Conservation (phyloP, 495 filamentous ascomycete genomes). For the Aspergillus carlsbadensis region DNA sequence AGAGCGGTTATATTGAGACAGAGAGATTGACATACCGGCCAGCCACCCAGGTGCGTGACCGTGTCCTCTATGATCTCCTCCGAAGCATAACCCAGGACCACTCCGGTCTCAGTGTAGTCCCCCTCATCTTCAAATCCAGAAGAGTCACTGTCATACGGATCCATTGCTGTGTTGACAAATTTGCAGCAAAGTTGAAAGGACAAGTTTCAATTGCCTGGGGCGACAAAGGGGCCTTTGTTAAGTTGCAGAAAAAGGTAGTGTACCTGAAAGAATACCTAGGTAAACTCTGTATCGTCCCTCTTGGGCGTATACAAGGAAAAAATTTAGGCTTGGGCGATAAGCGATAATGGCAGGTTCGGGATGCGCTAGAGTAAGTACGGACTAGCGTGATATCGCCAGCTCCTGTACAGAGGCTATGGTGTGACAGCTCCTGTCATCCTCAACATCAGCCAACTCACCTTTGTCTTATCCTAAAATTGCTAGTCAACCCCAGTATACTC, state of each 20-base stretch:
- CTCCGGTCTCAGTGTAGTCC: constrained; percentile 79
- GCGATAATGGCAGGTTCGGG: constrained; percentile 16
- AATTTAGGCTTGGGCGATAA: constrained; percentile 21
- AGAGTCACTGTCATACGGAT: constrained; percentile 77
- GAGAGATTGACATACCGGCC: constrained; percentile 63
- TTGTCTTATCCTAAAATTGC: neutral
- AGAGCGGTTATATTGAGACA: neutral
- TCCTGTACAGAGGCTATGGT: neutral
- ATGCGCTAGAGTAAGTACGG: constrained; percentile 7
- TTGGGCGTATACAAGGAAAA: constrained; percentile 14
- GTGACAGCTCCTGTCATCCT: neutral
- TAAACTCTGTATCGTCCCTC: neutral
- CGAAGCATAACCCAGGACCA: constrained; percentile 88
- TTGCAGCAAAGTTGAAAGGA: neutral
- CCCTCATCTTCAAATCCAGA: constrained; percentile 58
- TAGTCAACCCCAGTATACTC: neutral
- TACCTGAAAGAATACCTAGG: neutral
- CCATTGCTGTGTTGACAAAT: constrained; percentile 52
- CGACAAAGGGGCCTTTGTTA: neutral
- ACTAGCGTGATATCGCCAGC: constrained; percentile 9
- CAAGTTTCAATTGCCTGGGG: neutral
- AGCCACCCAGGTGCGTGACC: constrained; percentile 87
- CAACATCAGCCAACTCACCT: neutral
- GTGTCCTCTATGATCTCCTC: constrained; percentile 77
- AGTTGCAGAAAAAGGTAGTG: neutral